A percentile compares a stretch with the other conserved stretches of the same genome.
Evolutionary conservation across 1,139 yeast genomes (phyloP).

Genomic region (Zygotorulaspora mrakii): DNA sequence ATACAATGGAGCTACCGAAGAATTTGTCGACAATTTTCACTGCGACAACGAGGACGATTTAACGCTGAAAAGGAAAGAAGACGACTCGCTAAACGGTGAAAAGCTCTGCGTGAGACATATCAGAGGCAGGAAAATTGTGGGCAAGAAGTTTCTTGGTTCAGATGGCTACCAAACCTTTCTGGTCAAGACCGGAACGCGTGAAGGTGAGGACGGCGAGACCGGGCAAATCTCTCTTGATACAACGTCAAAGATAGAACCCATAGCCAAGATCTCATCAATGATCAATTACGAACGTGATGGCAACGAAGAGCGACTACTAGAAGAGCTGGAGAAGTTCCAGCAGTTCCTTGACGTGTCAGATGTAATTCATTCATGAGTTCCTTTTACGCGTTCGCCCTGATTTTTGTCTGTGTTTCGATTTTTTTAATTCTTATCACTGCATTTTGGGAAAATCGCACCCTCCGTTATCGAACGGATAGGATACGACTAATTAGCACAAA

Average conservation of each 20-base stretch:
- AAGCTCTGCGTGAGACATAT: conserved; percentile 18
- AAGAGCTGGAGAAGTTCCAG: conserved; percentile 21
- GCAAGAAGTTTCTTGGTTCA: conserved; percentile 16
- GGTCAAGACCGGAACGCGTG: conserved; percentile 6
- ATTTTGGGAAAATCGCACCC: neutral
- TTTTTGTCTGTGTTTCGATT: no score
- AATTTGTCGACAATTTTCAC: conserved; percentile 18
- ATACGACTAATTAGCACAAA: no score
- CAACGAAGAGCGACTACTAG: conserved; percentile 20
- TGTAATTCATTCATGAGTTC: conserved; percentile 15
- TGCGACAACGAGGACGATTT: conserved; percentile 12
- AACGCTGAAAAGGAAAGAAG: conserved; percentile 2
- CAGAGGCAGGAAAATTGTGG: conserved; percentile 30
- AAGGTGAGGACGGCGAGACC: neutral
- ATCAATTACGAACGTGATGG: conserved; percentile 30
- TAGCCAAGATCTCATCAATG: conserved; percentile 6
- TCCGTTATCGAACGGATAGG: no score
- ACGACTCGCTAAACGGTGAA: neutral
- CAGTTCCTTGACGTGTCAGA: conserved; percentile 20
- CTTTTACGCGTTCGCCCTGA: neutral
- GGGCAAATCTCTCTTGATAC: conserved; percentile 5
- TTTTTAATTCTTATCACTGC: no score
- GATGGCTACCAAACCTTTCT: conserved; percentile 14
- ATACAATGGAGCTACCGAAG: conserved; percentile 22
- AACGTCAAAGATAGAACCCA: conserved; percentile 1